These are phyloP conservation scores for Citrullus colocynthis DNA, from an alignment of 306 rosid genomes.

Conservation along the genomic window DNA sequence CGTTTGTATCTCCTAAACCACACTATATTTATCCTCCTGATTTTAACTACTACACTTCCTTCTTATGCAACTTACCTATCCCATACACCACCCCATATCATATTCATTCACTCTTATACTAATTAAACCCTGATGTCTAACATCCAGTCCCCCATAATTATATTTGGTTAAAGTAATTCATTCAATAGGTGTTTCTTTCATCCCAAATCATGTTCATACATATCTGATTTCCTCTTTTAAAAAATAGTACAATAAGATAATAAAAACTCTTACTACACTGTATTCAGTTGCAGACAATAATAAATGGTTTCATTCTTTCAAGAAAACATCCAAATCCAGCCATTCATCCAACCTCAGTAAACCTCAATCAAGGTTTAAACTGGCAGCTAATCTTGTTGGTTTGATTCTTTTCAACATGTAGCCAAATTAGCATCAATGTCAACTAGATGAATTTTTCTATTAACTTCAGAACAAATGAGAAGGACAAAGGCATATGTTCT, in stretches of 20 bases:
- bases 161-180: not conserved
- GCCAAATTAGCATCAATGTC: not conserved
- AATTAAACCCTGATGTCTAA: not conserved
- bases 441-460: not conserved
- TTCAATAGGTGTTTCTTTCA: not conserved
- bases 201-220: not conserved
- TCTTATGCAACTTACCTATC: not conserved
- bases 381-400: not conserved
- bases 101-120: not conserved
- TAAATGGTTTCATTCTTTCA: not conserved
- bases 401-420: not conserved
- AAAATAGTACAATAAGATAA: not conserved
- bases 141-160: not conserved
- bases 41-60: not conserved
- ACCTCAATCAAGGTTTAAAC: not conserved
- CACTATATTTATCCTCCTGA: not conserved
- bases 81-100: not conserved
- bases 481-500: not conserved
- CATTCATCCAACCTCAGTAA: not conserved
- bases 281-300: not conserved
- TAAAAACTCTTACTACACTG: not conserved
- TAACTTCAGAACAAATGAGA: not conserved
- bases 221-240: not conserved
- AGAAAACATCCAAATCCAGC: not conserved
- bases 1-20: not conserved